phyloP scores from a whole-genome alignment of 805 yeast genomes.

The Suhomyces prunicola region DNA sequence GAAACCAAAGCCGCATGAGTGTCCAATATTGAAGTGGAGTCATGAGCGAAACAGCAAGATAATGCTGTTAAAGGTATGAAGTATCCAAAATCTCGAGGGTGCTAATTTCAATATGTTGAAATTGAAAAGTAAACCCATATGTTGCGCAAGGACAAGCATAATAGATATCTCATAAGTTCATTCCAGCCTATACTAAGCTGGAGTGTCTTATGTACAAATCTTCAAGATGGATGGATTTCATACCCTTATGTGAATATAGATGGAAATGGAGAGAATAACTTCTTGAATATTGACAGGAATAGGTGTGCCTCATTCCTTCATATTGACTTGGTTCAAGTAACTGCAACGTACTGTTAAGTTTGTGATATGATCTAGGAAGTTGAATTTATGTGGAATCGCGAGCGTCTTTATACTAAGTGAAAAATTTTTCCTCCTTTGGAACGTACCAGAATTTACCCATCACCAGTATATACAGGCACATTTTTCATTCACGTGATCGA shows the following conservation, averaged over 20 bases:
- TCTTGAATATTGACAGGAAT: not conserved
- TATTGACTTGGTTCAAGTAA: slow-evolving; percentile 1
- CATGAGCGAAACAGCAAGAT: slow-evolving; percentile 23
- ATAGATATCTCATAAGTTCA: slow-evolving; percentile 4
- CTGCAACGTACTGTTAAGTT: slow-evolving; percentile 1
- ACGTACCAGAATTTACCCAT: not conserved
- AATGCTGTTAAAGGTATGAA: slow-evolving; percentile 8
- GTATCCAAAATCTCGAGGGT: slow-evolving; percentile 27
- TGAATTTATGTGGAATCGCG: not conserved
- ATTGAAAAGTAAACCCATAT: slow-evolving; percentile 9
- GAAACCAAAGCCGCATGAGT: slow-evolving; percentile 35
- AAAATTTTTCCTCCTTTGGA: not conserved
- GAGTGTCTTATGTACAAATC: slow-evolving; percentile 2
- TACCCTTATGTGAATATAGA: not conserved
- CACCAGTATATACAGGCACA: not conserved
- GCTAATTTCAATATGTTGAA: slow-evolving; percentile 13
- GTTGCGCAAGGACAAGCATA: slow-evolving; percentile 2
- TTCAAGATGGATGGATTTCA: slow-evolving; percentile 6
- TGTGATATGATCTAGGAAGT: not conserved
- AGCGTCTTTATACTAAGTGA: not conserved
- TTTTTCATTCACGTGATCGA: not conserved
- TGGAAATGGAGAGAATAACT: not conserved
- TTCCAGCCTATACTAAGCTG: slow-evolving; percentile 2
- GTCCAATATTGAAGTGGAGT: slow-evolving; percentile 31
- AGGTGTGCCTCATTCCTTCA: not conserved